These are phyloP conservation scores for Hypoxylon sp. DNA, from an alignment of 2,329 filamentous ascomycete species.

Conservation along the genomic window DNA sequence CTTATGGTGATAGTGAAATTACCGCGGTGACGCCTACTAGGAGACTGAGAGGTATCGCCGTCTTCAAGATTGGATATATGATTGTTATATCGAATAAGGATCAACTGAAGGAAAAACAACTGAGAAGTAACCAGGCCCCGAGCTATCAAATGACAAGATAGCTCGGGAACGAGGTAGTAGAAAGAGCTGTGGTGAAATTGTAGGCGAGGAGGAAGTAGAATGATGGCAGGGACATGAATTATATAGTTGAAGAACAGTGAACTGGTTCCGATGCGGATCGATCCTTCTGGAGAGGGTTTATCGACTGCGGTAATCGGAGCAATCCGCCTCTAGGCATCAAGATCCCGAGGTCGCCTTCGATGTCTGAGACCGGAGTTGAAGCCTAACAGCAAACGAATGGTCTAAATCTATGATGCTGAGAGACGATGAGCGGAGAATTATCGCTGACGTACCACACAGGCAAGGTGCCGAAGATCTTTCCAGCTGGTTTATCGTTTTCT, in stretches of 20 bases:
- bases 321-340: background rate
- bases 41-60: too few species aligned
- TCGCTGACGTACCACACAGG: background rate
- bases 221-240: background rate
- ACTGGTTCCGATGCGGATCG: background rate
- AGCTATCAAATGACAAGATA: background rate
- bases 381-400: constrained; percentile 4
- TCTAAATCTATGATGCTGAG: background rate
- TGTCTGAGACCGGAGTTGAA: constrained; percentile 4
- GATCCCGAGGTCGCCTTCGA: background rate
- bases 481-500: background rate
- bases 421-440: background rate
- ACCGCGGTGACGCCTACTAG: too few species aligned
- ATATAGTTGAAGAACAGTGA: background rate
- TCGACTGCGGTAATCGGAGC: background rate
- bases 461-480: background rate
- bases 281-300: background rate
- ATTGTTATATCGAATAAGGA: too few species aligned
- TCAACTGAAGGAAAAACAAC: background rate
- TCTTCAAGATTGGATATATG: too few species aligned
- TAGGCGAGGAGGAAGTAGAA: background rate
- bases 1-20: too few species aligned
- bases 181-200: background rate
- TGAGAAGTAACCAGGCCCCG: background rate
- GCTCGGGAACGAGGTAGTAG: background rate